A percentile compares a stretch with the other conserved stretches of the same genome.
phyloP scores from a whole-genome alignment of 495 filamentous ascomycete species.

The Cercophora scortea region DNA sequence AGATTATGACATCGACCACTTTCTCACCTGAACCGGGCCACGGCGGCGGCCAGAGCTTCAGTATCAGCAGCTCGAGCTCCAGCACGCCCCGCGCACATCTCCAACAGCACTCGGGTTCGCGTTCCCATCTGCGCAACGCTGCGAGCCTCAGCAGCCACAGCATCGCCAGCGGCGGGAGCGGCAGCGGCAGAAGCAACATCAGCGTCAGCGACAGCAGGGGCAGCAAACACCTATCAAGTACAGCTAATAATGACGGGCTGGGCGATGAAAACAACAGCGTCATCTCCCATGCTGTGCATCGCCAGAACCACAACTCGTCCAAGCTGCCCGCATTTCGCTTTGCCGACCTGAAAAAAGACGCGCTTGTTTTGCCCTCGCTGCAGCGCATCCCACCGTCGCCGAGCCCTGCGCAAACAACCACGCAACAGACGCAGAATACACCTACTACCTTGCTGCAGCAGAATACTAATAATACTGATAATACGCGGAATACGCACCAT shows the following conservation, averaged over 20 bases:
- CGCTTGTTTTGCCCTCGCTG: constrained; percentile 26
- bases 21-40: constrained; percentile 12
- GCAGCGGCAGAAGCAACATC: constrained; percentile 4
- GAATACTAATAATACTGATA: too few species aligned
- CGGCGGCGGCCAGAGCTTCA: constrained; percentile 6
- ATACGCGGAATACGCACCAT: too few species aligned
- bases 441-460: too few species aligned
- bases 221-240: constrained; percentile 8
- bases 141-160: constrained; percentile 1
- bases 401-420: constrained; percentile 7
- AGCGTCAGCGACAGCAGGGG: constrained; percentile 3
- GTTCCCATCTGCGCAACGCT: constrained; percentile 7
- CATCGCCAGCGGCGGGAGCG: background rate
- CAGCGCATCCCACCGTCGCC: constrained; percentile 33
- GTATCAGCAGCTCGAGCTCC: constrained; percentile 6
- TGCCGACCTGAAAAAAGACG: constrained; percentile 37
- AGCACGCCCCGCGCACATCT: constrained; percentile 8
- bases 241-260: background rate
- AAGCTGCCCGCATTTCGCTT: constrained; percentile 44
- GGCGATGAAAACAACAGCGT: constrained; percentile 15
- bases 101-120: too few species aligned
- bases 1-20: constrained; percentile 12
- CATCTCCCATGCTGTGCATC: constrained; percentile 31
- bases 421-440: background rate
- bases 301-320: constrained; percentile 41